A percentile compares a stretch with the other conserved stretches of the same genome.
phyloP scores from a whole-genome alignment of 257 asterid species.

The Lycium barbarum region DNA sequence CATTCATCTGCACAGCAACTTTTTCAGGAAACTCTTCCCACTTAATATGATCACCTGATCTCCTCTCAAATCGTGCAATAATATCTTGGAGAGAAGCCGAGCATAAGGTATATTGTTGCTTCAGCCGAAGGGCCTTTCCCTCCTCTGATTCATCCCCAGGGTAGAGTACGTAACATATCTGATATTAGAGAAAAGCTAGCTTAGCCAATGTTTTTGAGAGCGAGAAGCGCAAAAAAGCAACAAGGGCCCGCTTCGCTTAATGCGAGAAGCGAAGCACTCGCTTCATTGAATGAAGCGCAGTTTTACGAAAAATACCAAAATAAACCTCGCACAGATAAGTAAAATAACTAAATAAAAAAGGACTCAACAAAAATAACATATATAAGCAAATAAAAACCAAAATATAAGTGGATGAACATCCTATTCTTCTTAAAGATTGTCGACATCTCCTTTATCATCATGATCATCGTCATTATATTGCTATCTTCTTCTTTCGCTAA shows the following conservation, averaged over 20 bases:
- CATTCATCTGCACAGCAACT: conserved; percentile 95
- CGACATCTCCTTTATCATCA: neutral
- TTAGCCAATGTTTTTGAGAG: neutral
- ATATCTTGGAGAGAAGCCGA: conserved; percentile 95
- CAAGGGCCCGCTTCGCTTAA: neutral
- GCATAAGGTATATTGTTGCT: conserved; percentile 88
- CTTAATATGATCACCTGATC: conserved; percentile 60
- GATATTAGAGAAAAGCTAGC: conserved; percentile 39
- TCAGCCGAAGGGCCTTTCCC: conserved; percentile 76
- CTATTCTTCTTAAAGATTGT: neutral
- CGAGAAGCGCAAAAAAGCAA: neutral
- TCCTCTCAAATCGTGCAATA: conserved; percentile 74
- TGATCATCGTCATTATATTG: neutral
- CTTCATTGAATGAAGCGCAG: neutral
- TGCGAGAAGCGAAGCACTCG: neutral
- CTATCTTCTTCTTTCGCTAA: neutral
- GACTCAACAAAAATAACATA: neutral
- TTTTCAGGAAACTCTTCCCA: conserved; percentile 89
- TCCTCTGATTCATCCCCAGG: conserved; percentile 84
- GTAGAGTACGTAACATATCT: conserved; percentile 82
- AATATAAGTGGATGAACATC: neutral
- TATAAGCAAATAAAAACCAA: neutral
- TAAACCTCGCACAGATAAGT: neutral
- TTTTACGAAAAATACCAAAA: neutral
- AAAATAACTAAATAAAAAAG: neutral